Base-by-base conservation (phyloP, 257 asterid genomes). In the Rhazya stricta region DNA sequence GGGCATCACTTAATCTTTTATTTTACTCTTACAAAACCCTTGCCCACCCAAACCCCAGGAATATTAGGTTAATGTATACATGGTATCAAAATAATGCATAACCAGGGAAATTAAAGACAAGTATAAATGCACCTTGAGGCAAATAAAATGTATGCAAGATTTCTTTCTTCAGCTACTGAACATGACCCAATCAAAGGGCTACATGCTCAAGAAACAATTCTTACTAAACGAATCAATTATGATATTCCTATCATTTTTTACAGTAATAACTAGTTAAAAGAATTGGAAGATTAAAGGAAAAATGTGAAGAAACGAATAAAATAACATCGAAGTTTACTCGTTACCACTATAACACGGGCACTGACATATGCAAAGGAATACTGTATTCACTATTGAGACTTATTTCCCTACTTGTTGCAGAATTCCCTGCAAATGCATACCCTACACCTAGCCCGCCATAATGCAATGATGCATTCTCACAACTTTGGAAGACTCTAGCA, bases 401-500 rank as follows among this genome's bases (percentile, higher is more conserved):
- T n/a, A 91, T 27, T 69, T 89, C 93, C 81, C 87, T 82, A 50
- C 46, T 63, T 54, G 81, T 73, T 58, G 82, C 86, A 60, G 90
- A 79, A 85, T 84, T 86, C 30, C 89, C 90, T 4, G 89, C 86
- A 77, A 81, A 86, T 58, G 85, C 87, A 79, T 87, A 89, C 37
- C 96, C 91, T 18, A 87, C 81, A 16, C 89, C 88, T 45, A 86
- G 78, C 41, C 91, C 90, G 16, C 95, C 89, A 53, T 72, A 86
- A 76, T 83, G 90, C 45, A 90, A 61, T 0, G 88, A 79, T 3
- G 84, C 83, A 57, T 84, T 81, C 79, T 90, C 97, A 27, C 93
- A 83, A 80, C 93, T 88, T 76, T 88, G 98, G 76, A 89, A 90
- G 32, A 94, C 96, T 65, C 96, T 69, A 69, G 97, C 98, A 66